phyloP scores from a whole-genome alignment of 306 rosid species.

The Crataegus laevigata region DNA sequence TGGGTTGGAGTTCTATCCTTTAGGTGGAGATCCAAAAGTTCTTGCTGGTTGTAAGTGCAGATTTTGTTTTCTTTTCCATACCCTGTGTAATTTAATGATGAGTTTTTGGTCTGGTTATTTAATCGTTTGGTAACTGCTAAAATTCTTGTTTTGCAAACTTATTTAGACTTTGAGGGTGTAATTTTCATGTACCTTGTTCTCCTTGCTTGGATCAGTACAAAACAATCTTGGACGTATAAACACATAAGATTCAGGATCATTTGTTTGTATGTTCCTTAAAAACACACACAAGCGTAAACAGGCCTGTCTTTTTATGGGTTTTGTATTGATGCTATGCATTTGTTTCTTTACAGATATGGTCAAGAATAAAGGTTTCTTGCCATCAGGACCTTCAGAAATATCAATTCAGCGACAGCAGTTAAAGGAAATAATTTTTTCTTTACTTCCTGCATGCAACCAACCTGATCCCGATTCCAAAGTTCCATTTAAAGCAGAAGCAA shows the following conservation, averaged over 20 bases:
- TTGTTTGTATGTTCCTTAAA: not conserved
- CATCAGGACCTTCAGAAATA: slow-evolving; percentile 91
- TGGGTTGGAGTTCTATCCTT: slow-evolving; percentile 88
- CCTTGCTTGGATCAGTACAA: not conserved
- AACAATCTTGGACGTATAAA: not conserved
- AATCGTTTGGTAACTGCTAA: not conserved
- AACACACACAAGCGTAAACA: not conserved
- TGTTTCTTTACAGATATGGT: slow-evolving; percentile 72
- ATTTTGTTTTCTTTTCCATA: slow-evolving; percentile 14
- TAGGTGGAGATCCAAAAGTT: slow-evolving; percentile 97
- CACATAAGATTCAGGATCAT: not conserved
- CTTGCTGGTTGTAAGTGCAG: slow-evolving; percentile 91
- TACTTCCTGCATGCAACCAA: slow-evolving; percentile 78
- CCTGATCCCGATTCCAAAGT: slow-evolving; percentile 52
- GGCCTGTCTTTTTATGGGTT: not conserved
- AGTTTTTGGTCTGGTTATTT: not conserved
- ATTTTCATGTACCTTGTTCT: not conserved
- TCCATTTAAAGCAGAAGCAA: slow-evolving; percentile 69
- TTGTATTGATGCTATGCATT: not conserved
- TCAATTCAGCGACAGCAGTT: slow-evolving; percentile 73
- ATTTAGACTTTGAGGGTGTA: not conserved
- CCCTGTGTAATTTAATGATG: slow-evolving; percentile 3
- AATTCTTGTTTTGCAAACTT: not conserved
- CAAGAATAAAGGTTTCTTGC: slow-evolving; percentile 93
- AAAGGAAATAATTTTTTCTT: slow-evolving; percentile 54